Conservation (phyloP, 2,329 filamentous ascomycete species). For the Fusarium brevicatenulatum region DNA sequence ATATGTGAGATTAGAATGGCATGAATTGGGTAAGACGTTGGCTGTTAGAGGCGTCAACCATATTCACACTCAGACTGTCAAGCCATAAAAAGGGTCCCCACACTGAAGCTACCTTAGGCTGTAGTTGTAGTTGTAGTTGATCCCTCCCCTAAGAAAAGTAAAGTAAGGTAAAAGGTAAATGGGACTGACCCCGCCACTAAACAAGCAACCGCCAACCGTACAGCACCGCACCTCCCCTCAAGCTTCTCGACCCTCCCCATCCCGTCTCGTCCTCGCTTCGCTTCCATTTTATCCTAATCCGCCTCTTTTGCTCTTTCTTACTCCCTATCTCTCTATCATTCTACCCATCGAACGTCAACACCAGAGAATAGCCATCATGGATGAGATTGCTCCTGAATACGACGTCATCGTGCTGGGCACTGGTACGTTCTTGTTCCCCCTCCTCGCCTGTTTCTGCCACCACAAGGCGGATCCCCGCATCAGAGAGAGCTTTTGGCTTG, state of each 20-base stretch:
- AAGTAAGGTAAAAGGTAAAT: constrained; percentile 45
- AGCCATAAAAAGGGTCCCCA: constrained; percentile 33
- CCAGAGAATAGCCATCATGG: constrained; percentile 67
- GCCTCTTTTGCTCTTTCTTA: constrained; percentile 22
- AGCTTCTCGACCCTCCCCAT: constrained; percentile 37
- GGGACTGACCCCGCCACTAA: constrained; percentile 43
- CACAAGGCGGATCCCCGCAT: constrained; percentile 38
- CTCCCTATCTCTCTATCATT: constrained; percentile 12
- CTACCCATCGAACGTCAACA: constrained; percentile 17
- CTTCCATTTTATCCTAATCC: constrained; percentile 33
- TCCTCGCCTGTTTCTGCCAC: constrained; percentile 28
- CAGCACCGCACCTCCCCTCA: constrained; percentile 29
- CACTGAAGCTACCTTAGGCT: constrained; percentile 18
- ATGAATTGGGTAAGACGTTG: constrained; percentile 33
- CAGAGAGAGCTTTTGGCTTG: constrained; percentile 24
- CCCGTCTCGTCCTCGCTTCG: constrained; percentile 1
- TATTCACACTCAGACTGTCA: background rate
- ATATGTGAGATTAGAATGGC: constrained; percentile 20
- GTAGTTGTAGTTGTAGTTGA: constrained; percentile 24
- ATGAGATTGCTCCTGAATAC: constrained; percentile 98
- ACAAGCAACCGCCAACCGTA: constrained; percentile 32
- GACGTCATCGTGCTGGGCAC: constrained; percentile 99
- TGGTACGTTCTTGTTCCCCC: constrained; percentile 66
- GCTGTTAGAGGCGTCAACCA: constrained; percentile 16
- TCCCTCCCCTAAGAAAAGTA: constrained; percentile 29